phyloP scores from a whole-genome alignment of 2,329 filamentous ascomycete species.

The Paecilomyces fulvus region DNA sequence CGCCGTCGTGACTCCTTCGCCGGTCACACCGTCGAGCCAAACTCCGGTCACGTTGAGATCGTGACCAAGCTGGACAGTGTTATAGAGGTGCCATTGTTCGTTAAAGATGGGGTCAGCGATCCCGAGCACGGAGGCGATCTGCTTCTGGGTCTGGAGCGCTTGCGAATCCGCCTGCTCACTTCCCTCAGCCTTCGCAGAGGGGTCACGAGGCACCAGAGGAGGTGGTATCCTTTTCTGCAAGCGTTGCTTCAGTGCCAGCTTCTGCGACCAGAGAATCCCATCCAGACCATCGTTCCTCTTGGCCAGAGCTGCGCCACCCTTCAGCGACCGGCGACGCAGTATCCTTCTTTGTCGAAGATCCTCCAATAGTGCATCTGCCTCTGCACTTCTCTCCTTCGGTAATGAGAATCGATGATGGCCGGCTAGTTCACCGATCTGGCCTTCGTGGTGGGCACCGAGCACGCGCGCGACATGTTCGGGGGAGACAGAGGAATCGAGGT shows the following conservation, averaged over 20 bases:
- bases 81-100: constrained; percentile 94
- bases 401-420: constrained; percentile 81
- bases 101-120: constrained; percentile 87
- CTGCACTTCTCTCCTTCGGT: constrained; percentile 48
- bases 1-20: constrained; percentile 78
- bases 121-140: constrained; percentile 56
- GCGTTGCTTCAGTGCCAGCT: constrained; percentile 58
- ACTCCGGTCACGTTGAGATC: constrained; percentile 95
- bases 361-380: constrained; percentile 43
- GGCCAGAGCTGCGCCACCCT: constrained; percentile 5
- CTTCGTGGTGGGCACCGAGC: constrained; percentile 72
- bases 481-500: constrained; percentile 59
- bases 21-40: constrained; percentile 85
- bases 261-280: constrained; percentile 67
- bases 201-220: constrained; percentile 26
- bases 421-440: constrained; percentile 65
- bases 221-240: constrained; percentile 51
- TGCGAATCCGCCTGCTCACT: constrained; percentile 23
- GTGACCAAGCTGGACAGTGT: constrained; percentile 69
- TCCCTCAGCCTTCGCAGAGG: constrained; percentile 22
- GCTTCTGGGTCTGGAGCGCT: constrained; percentile 50
- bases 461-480: constrained; percentile 61
- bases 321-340: constrained; percentile 45
- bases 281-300: constrained; percentile 52
- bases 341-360: constrained; percentile 51